Conservation (phyloP, 2,329 filamentous ascomycete genomes). For the Pseudogymnoascus sp. region DNA sequence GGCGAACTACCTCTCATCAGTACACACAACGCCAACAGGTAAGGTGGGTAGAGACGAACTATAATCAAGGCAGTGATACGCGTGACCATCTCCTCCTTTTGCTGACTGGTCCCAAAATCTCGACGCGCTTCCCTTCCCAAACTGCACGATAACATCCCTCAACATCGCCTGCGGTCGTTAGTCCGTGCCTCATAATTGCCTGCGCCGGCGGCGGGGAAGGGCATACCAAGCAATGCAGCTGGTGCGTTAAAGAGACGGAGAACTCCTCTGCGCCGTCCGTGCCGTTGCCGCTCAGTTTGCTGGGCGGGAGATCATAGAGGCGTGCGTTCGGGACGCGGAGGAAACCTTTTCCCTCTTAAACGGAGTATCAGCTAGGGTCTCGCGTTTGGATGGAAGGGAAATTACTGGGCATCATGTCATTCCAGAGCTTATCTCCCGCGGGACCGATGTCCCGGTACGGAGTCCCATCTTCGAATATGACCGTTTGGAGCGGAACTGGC, state of each 20-base stretch:
- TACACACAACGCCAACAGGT: neutral
- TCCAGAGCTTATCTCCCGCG: constrained; percentile 21
- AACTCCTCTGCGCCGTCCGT: constrained; percentile 21
- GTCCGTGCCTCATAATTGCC: neutral
- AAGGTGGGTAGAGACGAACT: constrained; percentile 14
- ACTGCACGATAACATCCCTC: constrained; percentile 24
- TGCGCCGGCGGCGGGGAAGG: neutral
- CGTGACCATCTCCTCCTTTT: constrained; percentile 24
- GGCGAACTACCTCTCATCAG: constrained; percentile 16
- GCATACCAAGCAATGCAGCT: constrained; percentile 23
- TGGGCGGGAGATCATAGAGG: constrained; percentile 22
- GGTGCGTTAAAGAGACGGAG: constrained; percentile 23
- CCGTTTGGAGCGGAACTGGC: constrained; percentile 12
- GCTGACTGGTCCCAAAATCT: constrained; percentile 8
- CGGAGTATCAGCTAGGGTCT: constrained; percentile 10
- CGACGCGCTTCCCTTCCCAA: constrained; percentile 22
- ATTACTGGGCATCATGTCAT: constrained; percentile 22
- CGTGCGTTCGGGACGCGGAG: constrained; percentile 22
- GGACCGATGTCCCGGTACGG: constrained; percentile 19
- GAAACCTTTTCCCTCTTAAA: constrained; percentile 22
- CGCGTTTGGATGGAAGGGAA: neutral
- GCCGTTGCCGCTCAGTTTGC: constrained; percentile 19
- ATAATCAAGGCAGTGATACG: constrained; percentile 26
- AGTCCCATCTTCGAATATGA: constrained; percentile 22
- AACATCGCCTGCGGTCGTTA: constrained; percentile 17